Conservation (phyloP, 768 basidiomycete species). For the Saitozyma sp. region DNA sequence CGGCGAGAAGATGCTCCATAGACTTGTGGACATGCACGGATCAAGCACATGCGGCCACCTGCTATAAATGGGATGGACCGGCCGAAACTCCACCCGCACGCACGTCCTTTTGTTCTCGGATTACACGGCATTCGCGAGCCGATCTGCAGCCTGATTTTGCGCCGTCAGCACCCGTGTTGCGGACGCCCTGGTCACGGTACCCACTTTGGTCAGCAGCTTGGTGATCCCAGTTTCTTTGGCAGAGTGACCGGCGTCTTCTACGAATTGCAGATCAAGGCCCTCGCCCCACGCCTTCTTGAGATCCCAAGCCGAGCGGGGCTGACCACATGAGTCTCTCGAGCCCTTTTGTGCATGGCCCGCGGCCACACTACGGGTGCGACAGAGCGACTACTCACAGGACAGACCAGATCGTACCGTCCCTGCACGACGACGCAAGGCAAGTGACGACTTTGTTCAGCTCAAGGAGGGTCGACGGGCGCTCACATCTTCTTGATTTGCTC, state of each 20-base stretch:
- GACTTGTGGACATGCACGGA: too few relatives aligned
- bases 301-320: constrained; percentile 74
- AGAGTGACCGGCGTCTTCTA: constrained; percentile 85
- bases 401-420: constrained; percentile 78
- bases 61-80: too few relatives aligned
- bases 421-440: constrained; percentile 70
- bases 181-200: not conserved
- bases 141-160: not conserved
- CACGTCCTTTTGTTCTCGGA: too few relatives aligned
- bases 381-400: constrained; percentile 62
- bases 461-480: not conserved
- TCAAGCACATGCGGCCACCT: too few relatives aligned
- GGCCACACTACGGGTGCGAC: not conserved
- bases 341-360: not conserved
- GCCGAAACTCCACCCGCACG: too few relatives aligned
- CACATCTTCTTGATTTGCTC: constrained; percentile 56
- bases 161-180: not conserved
- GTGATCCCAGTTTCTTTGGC: constrained; percentile 71
- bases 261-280: constrained; percentile 64
- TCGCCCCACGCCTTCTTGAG: constrained; percentile 84
- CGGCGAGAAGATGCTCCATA: too few relatives aligned
- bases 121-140: not conserved
- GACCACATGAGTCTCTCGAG: not conserved
- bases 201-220: constrained; percentile 68
- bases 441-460: constrained; percentile 63